Base-by-base conservation (phyloP, 441 rosid species). In the Erodium moschatum region DNA sequence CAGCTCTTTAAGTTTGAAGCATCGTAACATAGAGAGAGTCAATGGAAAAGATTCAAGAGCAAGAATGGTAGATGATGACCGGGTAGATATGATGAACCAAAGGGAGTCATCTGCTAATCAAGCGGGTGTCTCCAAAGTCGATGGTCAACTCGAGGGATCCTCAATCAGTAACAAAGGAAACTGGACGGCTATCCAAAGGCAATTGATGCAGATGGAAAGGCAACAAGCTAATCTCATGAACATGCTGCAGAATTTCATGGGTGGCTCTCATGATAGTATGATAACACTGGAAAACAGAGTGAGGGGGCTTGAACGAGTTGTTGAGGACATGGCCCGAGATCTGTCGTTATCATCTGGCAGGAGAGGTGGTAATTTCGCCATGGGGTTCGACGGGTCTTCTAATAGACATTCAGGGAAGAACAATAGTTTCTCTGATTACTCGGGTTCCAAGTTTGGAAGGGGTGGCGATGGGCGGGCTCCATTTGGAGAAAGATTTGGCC, bases 201-300 rank as follows among this genome's bases (percentile, higher is more conserved):
- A 95, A 74, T 81, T 95, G 58, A 74, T 85, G 82, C 95, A 85
- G 79, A 80, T 95, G 79, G 98, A 95, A 85, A 90, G 95, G 74
- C 99, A 92, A 73, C 99, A 95, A 78, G 75, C 81, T 56, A 88
- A 90, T 85, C 95, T 95, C 62, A 87, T 90, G 95, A 86, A 89
- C 79, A 89, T 92, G 97, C 83, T 92, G 74, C 97, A 94, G 91
- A 97, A 92, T 73, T 92, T 95, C 77, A 95, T 95, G 89, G 99
- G 99, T 58, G 97, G 98, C 38, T 95, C 99, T 77, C 97, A 87
- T 78, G 81, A 89, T 77, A 86, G 93, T 87, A 95, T 92, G 95
- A 73, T 89, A 70, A 90, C 97, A 24, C 78, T 95, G 74, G 97
- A 95, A 76, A 85, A 88, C 81, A 86, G 99, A 74, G 97, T 95